phyloP scores from a whole-genome alignment of 441 rosid genomes.

The Corymbia citriodora region DNA sequence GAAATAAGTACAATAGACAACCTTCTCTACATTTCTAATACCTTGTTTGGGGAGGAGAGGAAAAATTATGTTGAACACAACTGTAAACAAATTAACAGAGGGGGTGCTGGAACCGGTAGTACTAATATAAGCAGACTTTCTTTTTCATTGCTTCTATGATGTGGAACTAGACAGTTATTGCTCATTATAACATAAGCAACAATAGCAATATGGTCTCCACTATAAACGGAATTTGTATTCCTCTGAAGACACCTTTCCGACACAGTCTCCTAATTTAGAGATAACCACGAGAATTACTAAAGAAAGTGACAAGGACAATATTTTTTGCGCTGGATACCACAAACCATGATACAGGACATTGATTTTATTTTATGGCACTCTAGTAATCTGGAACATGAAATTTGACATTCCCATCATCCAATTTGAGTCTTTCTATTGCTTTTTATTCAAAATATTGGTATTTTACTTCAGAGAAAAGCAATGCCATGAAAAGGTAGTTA shows the following conservation, averaged over 20 bases:
- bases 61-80: background rate
- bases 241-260: background rate
- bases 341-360: background rate
- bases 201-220: background rate
- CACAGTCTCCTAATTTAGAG: background rate
- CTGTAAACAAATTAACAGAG: background rate
- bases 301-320: background rate
- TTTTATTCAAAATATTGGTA: background rate
- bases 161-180: background rate
- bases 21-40: background rate
- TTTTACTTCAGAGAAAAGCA: background rate
- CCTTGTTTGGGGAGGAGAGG: background rate
- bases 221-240: background rate
- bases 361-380: background rate
- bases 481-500: background rate
- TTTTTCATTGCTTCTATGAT: background rate
- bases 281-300: background rate
- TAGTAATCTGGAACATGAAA: background rate
- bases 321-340: background rate
- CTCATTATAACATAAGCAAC: background rate
- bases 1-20: background rate
- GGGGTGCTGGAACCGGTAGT: background rate
- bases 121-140: background rate
- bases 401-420: background rate
- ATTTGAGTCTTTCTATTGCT: background rate